A percentile compares a stretch with the other conserved stretches of the same genome.
phyloP scores from a whole-genome alignment of 2,329 filamentous ascomycete genomes.

The Fusarium robinianum region DNA sequence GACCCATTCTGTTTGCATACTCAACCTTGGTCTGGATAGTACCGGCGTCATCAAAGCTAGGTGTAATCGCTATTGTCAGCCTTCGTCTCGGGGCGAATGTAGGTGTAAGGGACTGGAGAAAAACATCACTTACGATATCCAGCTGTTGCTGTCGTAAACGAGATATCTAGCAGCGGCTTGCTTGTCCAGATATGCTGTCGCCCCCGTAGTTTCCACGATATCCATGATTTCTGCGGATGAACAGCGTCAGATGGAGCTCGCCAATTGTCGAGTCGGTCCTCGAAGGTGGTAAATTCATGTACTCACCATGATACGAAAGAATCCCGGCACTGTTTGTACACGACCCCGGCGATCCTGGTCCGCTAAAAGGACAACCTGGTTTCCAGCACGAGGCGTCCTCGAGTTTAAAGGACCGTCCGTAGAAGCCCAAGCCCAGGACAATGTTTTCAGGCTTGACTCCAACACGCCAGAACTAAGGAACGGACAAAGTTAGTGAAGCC shows the following conservation, averaged over 20 bases:
- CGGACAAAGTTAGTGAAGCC: no score
- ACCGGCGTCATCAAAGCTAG: background rate
- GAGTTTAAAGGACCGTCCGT: constrained; percentile 40
- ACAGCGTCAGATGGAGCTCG: no score
- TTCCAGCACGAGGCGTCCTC: constrained; percentile 18
- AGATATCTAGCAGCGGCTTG: background rate
- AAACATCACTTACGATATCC: no score
- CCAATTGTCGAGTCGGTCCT: no score
- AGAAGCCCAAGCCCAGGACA: constrained; percentile 49
- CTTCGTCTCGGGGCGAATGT: no score
- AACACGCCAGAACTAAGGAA: constrained; percentile 52
- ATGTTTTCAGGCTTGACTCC: constrained; percentile 48
- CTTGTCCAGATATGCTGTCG: background rate
- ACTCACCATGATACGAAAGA: background rate
- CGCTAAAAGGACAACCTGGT: constrained; percentile 21
- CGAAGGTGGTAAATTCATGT: background rate
- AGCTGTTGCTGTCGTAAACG: background rate
- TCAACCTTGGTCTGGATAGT: background rate
- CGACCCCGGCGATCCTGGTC: background rate
- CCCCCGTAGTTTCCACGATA: background rate
- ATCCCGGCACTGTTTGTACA: background rate
- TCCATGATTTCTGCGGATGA: no score
- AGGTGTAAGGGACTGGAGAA: no score
- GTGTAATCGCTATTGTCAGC: no score
- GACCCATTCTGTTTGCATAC: constrained; percentile 1